Evolutionary conservation across 2,329 filamentous ascomycete species (phyloP), one percentile per base, ranked within the genome.

Genomic region (Paradendryphiella salina): DNA sequence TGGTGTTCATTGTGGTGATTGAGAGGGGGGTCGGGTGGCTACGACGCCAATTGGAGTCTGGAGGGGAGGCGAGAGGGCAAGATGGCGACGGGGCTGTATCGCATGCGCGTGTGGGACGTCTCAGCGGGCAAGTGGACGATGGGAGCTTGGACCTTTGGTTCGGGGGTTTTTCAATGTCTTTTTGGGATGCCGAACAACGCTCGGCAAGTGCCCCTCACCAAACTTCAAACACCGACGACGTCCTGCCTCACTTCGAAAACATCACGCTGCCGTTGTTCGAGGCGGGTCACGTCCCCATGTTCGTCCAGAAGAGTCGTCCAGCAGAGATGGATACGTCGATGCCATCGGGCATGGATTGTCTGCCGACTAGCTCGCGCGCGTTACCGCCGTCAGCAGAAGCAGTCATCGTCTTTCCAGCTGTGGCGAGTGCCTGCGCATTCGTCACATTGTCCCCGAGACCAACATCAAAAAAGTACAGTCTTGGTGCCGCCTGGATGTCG

Each of bases 201-300:
- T 47, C 54, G 40, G 47, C 29, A 18, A 28, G 11, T 47, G 29
- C 31, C 40, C 37, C n/a, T 23, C 10, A 10, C 3, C 10, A 2
- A 28, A 11, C 31, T 36, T 36, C 42, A 51, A 32, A 36, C 44
- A 46, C 43, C 37, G 43, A 36, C 32, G 18, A 26, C 23, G 23
- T 26, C 23, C 8, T 15, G 1, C 6, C 33, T 31, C 1, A 5
- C 29, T 14, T 2, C n/a, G 74, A 69, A 1, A 74, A 76, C 54
- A 70, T 68, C 4, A 82, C 65, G 1, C 71, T 66, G 13, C 79
- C 79, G 50, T 80, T 73, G 14, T 71, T 70, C 2, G 42, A 17
- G 7, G 38, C 41, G 8, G 60, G 50, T 2, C 47, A 41, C 0
- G 20, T 28, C 29, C 63, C 62, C 63, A 64, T 66, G 32, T 54